phyloP scores from a whole-genome alignment of 257 asterid genomes.

The Osmanthus fragrans region DNA sequence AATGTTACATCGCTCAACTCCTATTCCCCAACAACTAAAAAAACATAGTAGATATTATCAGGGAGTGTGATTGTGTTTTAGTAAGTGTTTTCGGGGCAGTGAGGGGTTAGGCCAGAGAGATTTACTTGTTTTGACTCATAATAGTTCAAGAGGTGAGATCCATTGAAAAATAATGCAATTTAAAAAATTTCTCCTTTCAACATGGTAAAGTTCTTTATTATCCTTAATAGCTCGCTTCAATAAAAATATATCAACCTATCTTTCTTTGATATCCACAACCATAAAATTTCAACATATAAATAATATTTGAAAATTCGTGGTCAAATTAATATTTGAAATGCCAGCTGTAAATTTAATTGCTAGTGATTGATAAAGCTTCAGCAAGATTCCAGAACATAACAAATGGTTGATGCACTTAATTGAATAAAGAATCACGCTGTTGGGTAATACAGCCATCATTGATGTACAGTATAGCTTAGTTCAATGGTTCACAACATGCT shows the following conservation, averaged over 20 bases:
- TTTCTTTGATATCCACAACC: neutral
- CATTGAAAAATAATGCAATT: neutral
- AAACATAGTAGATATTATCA: neutral
- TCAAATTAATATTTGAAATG: neutral
- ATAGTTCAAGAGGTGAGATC: neutral
- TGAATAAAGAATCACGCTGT: conserved; percentile 6
- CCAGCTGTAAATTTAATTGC: neutral
- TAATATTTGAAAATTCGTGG: neutral
- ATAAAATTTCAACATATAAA: neutral
- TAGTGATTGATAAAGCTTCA: neutral
- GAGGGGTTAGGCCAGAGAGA: neutral
- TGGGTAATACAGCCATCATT: conserved; percentile 6
- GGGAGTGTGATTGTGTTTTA: neutral
- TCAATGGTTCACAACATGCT: neutral
- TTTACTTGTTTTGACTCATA: neutral
- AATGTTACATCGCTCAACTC: neutral
- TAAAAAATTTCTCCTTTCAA: neutral
- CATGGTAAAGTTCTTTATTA: neutral
- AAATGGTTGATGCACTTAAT: neutral
- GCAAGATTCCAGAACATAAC: neutral
- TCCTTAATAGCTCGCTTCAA: neutral
- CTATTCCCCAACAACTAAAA: neutral
- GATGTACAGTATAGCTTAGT: neutral
- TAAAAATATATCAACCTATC: neutral
- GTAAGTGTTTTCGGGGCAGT: neutral